Conservation (phyloP, 2,329 filamentous ascomycete genomes). For the Fusarium sp. region DNA sequence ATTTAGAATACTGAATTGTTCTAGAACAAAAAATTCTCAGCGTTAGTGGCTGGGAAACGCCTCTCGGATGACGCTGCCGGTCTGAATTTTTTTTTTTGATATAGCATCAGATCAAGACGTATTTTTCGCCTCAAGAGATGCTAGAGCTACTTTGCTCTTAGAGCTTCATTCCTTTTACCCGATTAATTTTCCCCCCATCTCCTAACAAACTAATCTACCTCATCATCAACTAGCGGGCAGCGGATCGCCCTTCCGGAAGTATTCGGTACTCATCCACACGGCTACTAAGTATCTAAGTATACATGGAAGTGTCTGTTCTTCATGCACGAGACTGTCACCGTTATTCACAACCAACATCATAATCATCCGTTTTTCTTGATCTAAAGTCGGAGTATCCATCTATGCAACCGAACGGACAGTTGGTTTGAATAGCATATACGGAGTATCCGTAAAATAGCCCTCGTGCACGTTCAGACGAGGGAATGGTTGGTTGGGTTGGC, state of each 20-base stretch:
- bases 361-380: not conserved
- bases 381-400: not conserved
- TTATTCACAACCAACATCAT: not conserved
- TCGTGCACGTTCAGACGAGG: not conserved
- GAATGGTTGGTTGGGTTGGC: not conserved
- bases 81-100: slow-evolving; percentile 7
- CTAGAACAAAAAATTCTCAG: slow-evolving; percentile 30
- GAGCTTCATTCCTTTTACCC: not conserved
- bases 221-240: not conserved
- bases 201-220: not conserved
- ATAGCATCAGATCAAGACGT: slow-evolving; percentile 3
- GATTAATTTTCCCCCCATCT: not conserved
- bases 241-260: not conserved
- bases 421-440: not conserved
- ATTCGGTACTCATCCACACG: not conserved
- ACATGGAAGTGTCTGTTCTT: not conserved
- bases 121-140: not conserved
- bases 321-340: not conserved
- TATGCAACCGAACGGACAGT: not conserved
- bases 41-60: slow-evolving; percentile 23
- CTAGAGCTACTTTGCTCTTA: too few relatives aligned
- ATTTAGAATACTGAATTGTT: slow-evolving; percentile 22
- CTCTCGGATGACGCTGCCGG: slow-evolving; percentile 27
- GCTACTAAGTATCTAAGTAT: too few relatives aligned
- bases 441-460: not conserved